Evolutionary conservation across 176 grass and related monocot species (phyloP), one percentile per base, ranked within the genome.

Genomic region (Triticum turgidum): DNA sequence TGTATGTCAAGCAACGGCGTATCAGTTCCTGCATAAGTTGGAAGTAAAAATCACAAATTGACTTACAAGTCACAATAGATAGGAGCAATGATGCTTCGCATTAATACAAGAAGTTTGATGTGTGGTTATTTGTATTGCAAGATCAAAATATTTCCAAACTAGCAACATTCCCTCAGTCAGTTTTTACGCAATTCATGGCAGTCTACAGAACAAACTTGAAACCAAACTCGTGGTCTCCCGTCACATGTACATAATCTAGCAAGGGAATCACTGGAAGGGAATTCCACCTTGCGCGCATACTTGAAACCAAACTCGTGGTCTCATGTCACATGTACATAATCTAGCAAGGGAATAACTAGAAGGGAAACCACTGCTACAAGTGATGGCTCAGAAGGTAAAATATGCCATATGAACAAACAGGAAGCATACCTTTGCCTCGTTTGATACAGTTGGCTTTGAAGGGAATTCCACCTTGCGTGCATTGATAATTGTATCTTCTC

Each of bases 401-500:
- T 82, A 12, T 18, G 73, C 3, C 15, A 89, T 89, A 61, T 75
- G 37, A 61, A 45, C 11, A 76, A 64, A 79, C 24, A 89, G 37
- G 61, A 87, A 84, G 25, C 75, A 38, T 5, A 99, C 97, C 97
- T 94, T 99, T 61, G 94, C 97, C 77, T 99, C 97, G 80, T 89
- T 99, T 15, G 97, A 99, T 83, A 92, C 92, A 84, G 90, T 14
- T 85, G 97, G 97, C 74, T 99, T 99, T 35, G 92, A 67, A 87
- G 97, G 97, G 84, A 97, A 99, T 32, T 99, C 97, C 47, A 99
- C 94, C 79, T 88, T 96, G 5, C 97, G 85, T 78, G 97, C 97
- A 21, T 99, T 99, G 87, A 96, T 97, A 61, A 99, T 99, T 51
- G 97, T 99, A 86, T 99, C 94, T 94, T 99, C 97, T 41, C 97